These are phyloP conservation scores for Geotrichum histeridarum DNA, from an alignment of 1,139 yeast species.

Conservation along the genomic window DNA sequence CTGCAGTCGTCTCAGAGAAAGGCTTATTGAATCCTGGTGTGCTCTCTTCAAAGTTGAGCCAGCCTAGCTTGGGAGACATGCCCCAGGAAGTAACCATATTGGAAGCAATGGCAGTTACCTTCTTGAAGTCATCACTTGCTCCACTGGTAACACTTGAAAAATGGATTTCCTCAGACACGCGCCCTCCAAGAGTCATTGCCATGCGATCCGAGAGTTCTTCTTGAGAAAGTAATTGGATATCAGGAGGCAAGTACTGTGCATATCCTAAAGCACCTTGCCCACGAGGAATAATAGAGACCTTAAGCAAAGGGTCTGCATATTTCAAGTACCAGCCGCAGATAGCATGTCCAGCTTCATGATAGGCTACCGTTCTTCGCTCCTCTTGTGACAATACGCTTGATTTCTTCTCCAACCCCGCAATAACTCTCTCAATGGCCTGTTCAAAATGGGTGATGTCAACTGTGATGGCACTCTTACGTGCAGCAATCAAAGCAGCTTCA, in stretches of 20 bases:
- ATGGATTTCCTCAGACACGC: conserved; percentile 90
- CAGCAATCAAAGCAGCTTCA: conserved; percentile 95
- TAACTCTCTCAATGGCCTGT: conserved; percentile 92
- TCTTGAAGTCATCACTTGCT: conserved; percentile 92
- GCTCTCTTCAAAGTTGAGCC: conserved; percentile 68
- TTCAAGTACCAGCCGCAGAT: conserved; percentile 92
- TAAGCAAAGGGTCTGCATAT: conserved; percentile 85
- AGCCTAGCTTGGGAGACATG: conserved; percentile 82
- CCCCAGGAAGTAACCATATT: conserved; percentile 90
- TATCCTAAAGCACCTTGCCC: conserved; percentile 97
- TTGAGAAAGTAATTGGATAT: conserved; percentile 71
- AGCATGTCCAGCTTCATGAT: conserved; percentile 98
- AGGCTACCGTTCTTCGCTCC: conserved; percentile 86
- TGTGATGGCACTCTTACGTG: conserved; percentile 63
- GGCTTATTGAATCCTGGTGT: conserved; percentile 66
- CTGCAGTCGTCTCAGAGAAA: conserved; percentile 82
- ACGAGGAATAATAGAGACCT: conserved; percentile 93
- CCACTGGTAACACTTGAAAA: conserved; percentile 90
- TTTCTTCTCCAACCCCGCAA: conserved; percentile 92
- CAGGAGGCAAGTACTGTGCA: conserved; percentile 95
- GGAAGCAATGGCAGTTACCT: conserved; percentile 86
- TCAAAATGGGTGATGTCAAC: conserved; percentile 81
- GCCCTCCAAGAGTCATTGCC: conserved; percentile 95
- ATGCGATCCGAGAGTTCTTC: conserved; percentile 79
- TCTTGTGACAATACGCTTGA: conserved; percentile 74